Evolutionary conservation across 1,284 basidiomycete genomes (phyloP).

Genomic region (Papiliotrema nemorosa): DNA sequence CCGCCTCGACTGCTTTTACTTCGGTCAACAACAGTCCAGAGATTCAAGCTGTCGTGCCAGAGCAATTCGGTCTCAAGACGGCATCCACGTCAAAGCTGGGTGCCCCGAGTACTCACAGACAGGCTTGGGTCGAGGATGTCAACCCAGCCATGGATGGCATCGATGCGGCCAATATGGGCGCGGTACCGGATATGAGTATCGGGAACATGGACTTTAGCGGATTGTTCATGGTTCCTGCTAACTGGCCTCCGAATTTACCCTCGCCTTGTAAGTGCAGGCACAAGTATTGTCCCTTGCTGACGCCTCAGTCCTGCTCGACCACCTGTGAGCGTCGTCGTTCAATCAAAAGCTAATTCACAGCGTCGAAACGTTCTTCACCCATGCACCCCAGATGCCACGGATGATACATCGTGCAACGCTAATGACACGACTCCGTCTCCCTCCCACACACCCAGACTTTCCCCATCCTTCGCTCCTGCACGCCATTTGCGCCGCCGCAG

Average conservation of each 20-base stretch:
- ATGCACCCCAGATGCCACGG: slow-evolving; percentile 39
- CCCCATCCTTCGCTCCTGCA: slow-evolving; percentile 51
- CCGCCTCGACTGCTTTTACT: background rate
- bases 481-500: slow-evolving; percentile 49
- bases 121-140: background rate
- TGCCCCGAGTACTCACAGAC: background rate
- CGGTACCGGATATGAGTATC: background rate
- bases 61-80: background rate
- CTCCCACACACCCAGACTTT: slow-evolving; percentile 48
- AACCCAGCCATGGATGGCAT: background rate
- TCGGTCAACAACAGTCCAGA: background rate
- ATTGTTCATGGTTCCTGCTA: slow-evolving; percentile 34
- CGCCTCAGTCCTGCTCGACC: slow-evolving; percentile 34
- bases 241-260: slow-evolving; percentile 42
- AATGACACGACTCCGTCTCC: slow-evolving; percentile 45
- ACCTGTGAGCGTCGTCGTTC: slow-evolving; percentile 19
- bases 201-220: slow-evolving; percentile 19
- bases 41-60: background rate
- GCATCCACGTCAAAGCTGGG: background rate
- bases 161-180: background rate
- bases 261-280: slow-evolving; percentile 26
- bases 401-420: slow-evolving; percentile 47
- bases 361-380: slow-evolving; percentile 47
- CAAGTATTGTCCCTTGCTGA: slow-evolving; percentile 3
- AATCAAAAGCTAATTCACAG: slow-evolving; percentile 9